Percentiles rank a stretch among this genome's conserved stretches.
Evolutionary conservation across 768 basidiomycete species (phyloP).

Genomic region (Naganishia antarctica): DNA sequence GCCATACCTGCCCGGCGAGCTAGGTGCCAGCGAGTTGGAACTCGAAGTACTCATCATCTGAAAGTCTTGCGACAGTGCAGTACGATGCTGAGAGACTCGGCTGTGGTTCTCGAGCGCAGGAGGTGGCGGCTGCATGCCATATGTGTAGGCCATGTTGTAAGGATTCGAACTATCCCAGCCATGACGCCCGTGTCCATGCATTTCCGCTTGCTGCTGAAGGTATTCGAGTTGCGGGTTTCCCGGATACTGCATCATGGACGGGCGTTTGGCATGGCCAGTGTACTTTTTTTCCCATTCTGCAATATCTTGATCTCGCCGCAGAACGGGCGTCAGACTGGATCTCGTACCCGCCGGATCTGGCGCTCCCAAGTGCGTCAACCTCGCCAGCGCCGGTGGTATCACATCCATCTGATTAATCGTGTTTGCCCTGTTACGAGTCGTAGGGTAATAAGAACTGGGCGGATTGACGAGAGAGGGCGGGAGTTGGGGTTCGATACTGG

Average conservation of each 20-base stretch:
- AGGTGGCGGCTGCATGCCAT: slow-evolving; percentile 59
- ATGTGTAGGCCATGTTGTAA: slow-evolving; percentile 19
- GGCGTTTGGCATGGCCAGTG: slow-evolving; percentile 53
- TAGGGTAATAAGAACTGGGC: slow-evolving; percentile 60
- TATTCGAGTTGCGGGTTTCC: slow-evolving; percentile 83
- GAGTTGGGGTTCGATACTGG: slow-evolving; percentile 2
- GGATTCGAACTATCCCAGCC: slow-evolving; percentile 29
- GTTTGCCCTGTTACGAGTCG: slow-evolving; percentile 68
- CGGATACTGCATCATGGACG: slow-evolving; percentile 52
- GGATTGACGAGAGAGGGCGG: slow-evolving; percentile 52
- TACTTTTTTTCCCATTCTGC: slow-evolving; percentile 86
- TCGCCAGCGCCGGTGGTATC: slow-evolving; percentile 88
- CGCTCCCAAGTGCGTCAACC: slow-evolving; percentile 78
- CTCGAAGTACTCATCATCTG: slow-evolving; percentile 61
- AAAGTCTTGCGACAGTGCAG: slow-evolving; percentile 25
- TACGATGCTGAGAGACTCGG: slow-evolving; percentile 54
- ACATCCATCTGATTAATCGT: slow-evolving; percentile 87
- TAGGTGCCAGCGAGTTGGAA: slow-evolving; percentile 50
- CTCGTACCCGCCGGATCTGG: slow-evolving; percentile 48
- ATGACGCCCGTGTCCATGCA: slow-evolving; percentile 34
- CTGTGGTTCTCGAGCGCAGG: slow-evolving; percentile 56
- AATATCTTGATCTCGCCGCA: slow-evolving; percentile 91
- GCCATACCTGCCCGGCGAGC: slow-evolving; percentile 21
- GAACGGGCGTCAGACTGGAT: slow-evolving; percentile 75
- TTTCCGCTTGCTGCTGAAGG: slow-evolving; percentile 81